Evolutionary conservation across 176 grass and related monocot genomes (phyloP).

Genomic region (Musa troglodytarum): DNA sequence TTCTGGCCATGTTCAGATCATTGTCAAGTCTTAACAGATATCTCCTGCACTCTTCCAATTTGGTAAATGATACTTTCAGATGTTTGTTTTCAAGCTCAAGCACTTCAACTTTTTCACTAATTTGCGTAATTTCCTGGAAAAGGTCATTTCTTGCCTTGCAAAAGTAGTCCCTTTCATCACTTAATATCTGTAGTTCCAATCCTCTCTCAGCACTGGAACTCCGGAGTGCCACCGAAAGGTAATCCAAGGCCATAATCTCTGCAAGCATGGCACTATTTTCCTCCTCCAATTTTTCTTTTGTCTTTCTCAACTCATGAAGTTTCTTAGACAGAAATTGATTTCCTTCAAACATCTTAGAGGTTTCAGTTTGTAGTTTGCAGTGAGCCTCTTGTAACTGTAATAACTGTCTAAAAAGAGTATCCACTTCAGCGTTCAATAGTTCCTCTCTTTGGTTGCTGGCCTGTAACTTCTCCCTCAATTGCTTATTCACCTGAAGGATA

Average conservation of each 20-base stretch:
- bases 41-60: constrained; percentile 6
- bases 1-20: constrained; percentile 39
- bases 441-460: constrained; percentile 40
- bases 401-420: constrained; percentile 62
- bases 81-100: constrained; percentile 52
- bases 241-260: constrained; percentile 50
- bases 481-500: constrained; percentile 34
- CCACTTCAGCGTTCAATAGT: constrained; percentile 56
- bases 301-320: constrained; percentile 34
- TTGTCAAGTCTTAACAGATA: constrained; percentile 28
- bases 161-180: constrained; percentile 30
- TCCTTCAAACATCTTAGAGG: constrained; percentile 57
- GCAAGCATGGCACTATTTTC: constrained; percentile 41
- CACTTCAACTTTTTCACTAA: constrained; percentile 48
- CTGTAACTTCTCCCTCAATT: constrained; percentile 52
- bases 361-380: constrained; percentile 48
- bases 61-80: constrained; percentile 3
- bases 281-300: constrained; percentile 36
- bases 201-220: constrained; percentile 52
- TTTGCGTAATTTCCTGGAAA: constrained; percentile 41
- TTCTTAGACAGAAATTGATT: constrained; percentile 54
- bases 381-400: constrained; percentile 63
- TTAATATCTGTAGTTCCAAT: constrained; percentile 35
- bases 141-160: constrained; percentile 46
- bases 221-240: constrained; percentile 46